A percentile compares a stretch with the other conserved stretches of the same genome.
phyloP scores from a whole-genome alignment of 1,139 yeast species.

The Yamadazyma triangularis region DNA sequence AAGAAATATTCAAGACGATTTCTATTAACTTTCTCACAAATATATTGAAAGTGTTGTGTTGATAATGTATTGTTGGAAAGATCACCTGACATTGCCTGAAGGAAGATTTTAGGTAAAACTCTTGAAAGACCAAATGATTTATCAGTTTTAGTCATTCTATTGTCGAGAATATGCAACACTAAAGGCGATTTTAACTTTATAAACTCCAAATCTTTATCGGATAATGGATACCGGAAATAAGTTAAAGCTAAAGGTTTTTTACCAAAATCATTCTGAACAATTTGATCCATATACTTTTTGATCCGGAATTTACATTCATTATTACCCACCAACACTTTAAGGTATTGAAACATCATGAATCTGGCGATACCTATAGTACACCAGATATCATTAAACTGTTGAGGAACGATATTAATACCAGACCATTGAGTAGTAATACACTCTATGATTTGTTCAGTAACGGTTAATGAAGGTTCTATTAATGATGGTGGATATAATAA shows the following conservation, averaged over 20 bases:
- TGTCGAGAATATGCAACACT: conserved; percentile 77
- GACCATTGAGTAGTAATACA: conserved; percentile 90
- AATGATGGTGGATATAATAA: conserved; percentile 71
- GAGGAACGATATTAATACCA: conserved; percentile 87
- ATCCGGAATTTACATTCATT: conserved; percentile 77
- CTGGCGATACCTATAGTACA: conserved; percentile 81
- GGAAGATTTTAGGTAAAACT: conserved; percentile 83
- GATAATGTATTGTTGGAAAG: conserved; percentile 73
- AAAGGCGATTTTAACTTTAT: conserved; percentile 79
- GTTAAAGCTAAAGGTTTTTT: conserved; percentile 77
- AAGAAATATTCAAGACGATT: conserved; percentile 79
- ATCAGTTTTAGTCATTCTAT: conserved; percentile 94
- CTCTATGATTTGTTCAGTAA: conserved; percentile 64
- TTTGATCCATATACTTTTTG: conserved; percentile 57
- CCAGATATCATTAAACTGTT: conserved; percentile 83
- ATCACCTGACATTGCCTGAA: conserved; percentile 96
- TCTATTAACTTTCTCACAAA: conserved; percentile 91
- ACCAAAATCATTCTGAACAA: conserved; percentile 74
- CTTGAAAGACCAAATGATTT: conserved; percentile 88
- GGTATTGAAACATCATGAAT: conserved; percentile 75
- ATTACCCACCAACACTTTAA: conserved; percentile 69
- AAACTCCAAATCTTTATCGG: conserved; percentile 55
- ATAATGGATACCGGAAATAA: conserved; percentile 62
- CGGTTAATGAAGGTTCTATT: conserved; percentile 73
- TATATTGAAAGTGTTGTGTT: conserved; percentile 80